phyloP scores from a whole-genome alignment of 805 yeast genomes.

The Debaryomyces maramus region DNA sequence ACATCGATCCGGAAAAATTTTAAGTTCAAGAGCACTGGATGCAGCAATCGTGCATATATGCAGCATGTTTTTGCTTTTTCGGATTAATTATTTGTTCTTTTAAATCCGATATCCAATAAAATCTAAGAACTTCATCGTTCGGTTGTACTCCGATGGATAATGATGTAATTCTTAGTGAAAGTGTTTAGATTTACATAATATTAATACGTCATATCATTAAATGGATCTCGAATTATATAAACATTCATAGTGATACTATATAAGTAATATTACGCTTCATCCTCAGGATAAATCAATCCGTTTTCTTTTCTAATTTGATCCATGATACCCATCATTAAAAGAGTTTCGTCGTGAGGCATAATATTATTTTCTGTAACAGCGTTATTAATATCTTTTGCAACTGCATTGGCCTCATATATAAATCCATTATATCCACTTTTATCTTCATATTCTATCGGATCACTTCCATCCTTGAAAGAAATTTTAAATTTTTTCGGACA shows the following conservation, averaged over 20 bases:
- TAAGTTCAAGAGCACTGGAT: too few relatives aligned
- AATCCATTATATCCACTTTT: conserved; percentile 47
- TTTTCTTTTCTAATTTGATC: conserved; percentile 46
- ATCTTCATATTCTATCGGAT: conserved; percentile 29
- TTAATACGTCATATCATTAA: too few relatives aligned
- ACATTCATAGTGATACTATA: too few relatives aligned
- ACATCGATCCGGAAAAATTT: not conserved
- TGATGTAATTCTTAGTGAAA: too few relatives aligned
- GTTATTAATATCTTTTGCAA: conserved; percentile 43
- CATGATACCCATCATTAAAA: conserved; percentile 48
- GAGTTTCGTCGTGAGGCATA: conserved; percentile 47
- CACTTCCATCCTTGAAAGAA: conserved; percentile 26
- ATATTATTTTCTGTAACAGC: conserved; percentile 38
- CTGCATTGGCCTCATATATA: conserved; percentile 57
- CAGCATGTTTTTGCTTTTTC: not conserved
- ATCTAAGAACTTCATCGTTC: not conserved
- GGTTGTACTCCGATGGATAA: not conserved
- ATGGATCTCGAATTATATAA: too few relatives aligned
- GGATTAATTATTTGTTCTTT: not conserved
- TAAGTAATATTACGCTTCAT: too few relatives aligned
- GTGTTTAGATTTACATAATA: too few relatives aligned
- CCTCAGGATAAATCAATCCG: conserved; percentile 47
- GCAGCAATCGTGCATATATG: too few relatives aligned
- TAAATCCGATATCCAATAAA: not conserved
- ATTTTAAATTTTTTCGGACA: conserved; percentile 32